Base-by-base conservation (phyloP, 1,284 basidiomycete genomes). In the Leccinum pachyderme region DNA sequence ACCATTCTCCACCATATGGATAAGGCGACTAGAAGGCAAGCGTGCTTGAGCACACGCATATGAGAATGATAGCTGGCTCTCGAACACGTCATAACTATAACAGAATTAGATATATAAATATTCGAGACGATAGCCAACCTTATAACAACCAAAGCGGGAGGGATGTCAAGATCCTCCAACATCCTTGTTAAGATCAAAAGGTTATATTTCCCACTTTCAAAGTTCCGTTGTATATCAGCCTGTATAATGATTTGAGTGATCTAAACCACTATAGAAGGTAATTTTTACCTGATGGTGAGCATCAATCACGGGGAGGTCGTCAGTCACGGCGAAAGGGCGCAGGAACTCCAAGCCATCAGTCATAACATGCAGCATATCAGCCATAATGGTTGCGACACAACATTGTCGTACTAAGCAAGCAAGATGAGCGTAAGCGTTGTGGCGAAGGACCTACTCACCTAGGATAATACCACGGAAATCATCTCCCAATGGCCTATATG, bases 401-500 rank as follows among this genome's bases (percentile, higher is more conserved):
- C 74, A 63, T 54, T 72, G 72, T 54, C 74, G 74, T 15, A 83
- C 83, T 84, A 58, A 22, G 54, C 49, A 52, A 18, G 18, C 18
- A 18, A 41, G 49, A 51, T 59, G 44, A 61, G 52, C 39, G 28
- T 53, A 33, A 28, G 45, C 22, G 24, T 56, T 52, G n/a, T 24
- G 43, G 15, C 13, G 43, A 29, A 35, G 54, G 45, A 53, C 71
- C 50, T 49, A 28, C 68, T 54, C 56, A 88, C 89, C 87, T 61
- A 88, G 78, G 28, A 91, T 67, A 29, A 90, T 75, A 12, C 81
- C 84, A 44, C 86, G 79, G 63, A 91, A 89, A 2, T 65, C 62
- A 49, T 80, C 76, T 7, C 79, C 81, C 41, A 80, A 75, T 13
- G 74, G 68, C 52, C 76, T 72, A 63, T 79, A 85, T 4, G 78